phyloP scores from a whole-genome alignment of 371 early-diverging fungal genomes.

The Apophysomyces ossiformis region DNA sequence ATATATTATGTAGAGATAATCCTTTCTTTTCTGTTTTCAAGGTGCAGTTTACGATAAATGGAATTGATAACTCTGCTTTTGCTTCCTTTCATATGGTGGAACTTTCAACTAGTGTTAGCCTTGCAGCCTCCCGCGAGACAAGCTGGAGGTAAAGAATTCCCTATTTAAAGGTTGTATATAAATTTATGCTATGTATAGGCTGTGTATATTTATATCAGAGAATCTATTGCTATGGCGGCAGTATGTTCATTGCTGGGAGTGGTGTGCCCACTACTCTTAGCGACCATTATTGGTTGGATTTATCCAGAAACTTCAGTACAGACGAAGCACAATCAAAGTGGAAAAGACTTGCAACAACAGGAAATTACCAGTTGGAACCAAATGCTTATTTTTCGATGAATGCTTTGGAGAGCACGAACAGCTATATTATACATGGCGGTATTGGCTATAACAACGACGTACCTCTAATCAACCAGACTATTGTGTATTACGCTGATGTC shows the following conservation, averaged over 20 bases:
- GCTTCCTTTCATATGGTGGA: not conserved
- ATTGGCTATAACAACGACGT: constrained; percentile 17
- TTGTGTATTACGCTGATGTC: constrained; percentile 11
- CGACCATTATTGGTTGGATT: constrained; percentile 1
- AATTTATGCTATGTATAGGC: not conserved
- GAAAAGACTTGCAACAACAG: not conserved
- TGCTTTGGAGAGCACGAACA: constrained; percentile 1
- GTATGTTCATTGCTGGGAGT: constrained; percentile 1
- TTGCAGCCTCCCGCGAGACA: not conserved
- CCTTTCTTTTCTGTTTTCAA: not conserved
- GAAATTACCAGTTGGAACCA: constrained; percentile 12
- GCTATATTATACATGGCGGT: constrained; percentile 18
- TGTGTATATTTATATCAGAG: not conserved
- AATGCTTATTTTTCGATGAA: constrained; percentile 21
- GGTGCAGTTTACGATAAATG: not conserved
- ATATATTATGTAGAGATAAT: too few species aligned
- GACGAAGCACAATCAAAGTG: not conserved
- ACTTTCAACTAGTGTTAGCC: not conserved
- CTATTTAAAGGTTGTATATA: not conserved
- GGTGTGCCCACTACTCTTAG: not conserved
- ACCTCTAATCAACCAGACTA: constrained; percentile 20
- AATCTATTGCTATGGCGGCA: constrained; percentile 2
- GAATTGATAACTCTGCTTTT: not conserved
- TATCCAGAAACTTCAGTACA: not conserved
- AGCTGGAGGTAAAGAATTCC: not conserved